These are phyloP conservation scores for Thalassiosira profunda DNA, from an alignment of 108 stramenopile genomes.

Conservation along the genomic window DNA sequence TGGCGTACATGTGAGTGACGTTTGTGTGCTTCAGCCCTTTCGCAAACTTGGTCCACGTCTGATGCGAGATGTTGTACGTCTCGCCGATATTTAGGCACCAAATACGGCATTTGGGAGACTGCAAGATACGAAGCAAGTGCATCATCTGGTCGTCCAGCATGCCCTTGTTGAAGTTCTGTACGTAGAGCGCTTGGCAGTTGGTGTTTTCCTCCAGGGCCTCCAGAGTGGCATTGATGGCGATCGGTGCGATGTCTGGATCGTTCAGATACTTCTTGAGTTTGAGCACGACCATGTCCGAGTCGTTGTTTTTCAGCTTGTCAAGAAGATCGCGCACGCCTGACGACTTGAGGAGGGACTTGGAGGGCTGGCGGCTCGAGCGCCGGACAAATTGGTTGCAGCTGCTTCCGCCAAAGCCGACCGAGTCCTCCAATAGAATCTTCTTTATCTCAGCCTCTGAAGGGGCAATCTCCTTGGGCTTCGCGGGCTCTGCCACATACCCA, in stretches of 20 bases:
- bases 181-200: constrained; percentile 92
- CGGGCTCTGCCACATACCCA: constrained; percentile 30
- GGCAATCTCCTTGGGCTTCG: constrained; percentile 38
- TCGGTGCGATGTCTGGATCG: constrained; percentile 81
- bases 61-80: constrained; percentile 82
- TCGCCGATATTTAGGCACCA: constrained; percentile 97
- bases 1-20: constrained; percentile 95
- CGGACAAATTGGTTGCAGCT: constrained; percentile 68
- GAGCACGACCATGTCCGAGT: constrained; percentile 89
- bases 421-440: constrained; percentile 46
- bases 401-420: constrained; percentile 26
- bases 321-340: constrained; percentile 64
- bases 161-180: constrained; percentile 95
- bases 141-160: constrained; percentile 90
- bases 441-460: constrained; percentile 38
- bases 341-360: constrained; percentile 61
- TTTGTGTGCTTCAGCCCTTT: constrained; percentile 83
- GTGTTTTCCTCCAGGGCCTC: constrained; percentile 91
- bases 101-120: constrained; percentile 79
- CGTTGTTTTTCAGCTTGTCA: constrained; percentile 76
- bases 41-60: constrained; percentile 89
- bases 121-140: constrained; percentile 81
- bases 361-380: constrained; percentile 84
- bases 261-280: constrained; percentile 94
- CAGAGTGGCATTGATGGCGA: constrained; percentile 86